These are phyloP conservation scores for Westerdykella ornata DNA, from an alignment of 2,329 filamentous ascomycete genomes.

Conservation along the genomic window DNA sequence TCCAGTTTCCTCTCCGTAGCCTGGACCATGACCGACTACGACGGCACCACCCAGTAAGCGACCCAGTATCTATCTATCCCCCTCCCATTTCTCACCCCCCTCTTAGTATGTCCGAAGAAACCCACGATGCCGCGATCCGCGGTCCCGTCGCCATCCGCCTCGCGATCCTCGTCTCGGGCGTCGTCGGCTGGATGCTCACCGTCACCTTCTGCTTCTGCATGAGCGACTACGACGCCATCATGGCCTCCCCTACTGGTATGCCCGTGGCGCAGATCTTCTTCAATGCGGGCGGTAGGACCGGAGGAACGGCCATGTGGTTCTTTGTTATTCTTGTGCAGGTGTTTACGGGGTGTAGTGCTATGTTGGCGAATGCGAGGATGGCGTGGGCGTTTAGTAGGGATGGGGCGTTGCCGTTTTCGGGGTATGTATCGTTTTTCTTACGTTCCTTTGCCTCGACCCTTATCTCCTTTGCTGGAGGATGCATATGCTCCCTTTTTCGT, in stretches of 20 bases:
- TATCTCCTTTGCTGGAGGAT: too few relatives aligned
- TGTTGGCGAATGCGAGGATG: slow-evolving; percentile 59
- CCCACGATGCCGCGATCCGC: slow-evolving; percentile 55
- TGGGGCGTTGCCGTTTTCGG: slow-evolving; percentile 54
- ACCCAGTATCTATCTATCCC: neutral
- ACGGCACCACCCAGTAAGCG: slow-evolving; percentile 57
- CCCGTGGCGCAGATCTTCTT: slow-evolving; percentile 54
- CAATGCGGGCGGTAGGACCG: slow-evolving; percentile 52
- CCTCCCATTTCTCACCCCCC: neutral
- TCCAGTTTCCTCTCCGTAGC: slow-evolving; percentile 49
- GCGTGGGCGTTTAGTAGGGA: slow-evolving; percentile 57
- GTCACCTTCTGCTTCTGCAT: slow-evolving; percentile 59
- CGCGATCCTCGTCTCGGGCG: slow-evolving; percentile 54
- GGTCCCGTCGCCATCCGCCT: slow-evolving; percentile 55
- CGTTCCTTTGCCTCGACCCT: neutral
- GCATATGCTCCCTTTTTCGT: too few relatives aligned
- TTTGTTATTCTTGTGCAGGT: slow-evolving; percentile 59
- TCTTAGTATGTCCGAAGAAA: slow-evolving; percentile 59
- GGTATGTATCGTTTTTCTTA: slow-evolving; percentile 32
- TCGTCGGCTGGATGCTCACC: slow-evolving; percentile 57
- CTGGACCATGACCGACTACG: slow-evolving; percentile 64
- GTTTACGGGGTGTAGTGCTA: slow-evolving; percentile 58
- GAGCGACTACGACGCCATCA: slow-evolving; percentile 51
- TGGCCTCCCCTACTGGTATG: slow-evolving; percentile 53
- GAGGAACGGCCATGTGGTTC: slow-evolving; percentile 56